Base-by-base conservation (phyloP, 441 rosid species). In the Erysimum pusillum region DNA sequence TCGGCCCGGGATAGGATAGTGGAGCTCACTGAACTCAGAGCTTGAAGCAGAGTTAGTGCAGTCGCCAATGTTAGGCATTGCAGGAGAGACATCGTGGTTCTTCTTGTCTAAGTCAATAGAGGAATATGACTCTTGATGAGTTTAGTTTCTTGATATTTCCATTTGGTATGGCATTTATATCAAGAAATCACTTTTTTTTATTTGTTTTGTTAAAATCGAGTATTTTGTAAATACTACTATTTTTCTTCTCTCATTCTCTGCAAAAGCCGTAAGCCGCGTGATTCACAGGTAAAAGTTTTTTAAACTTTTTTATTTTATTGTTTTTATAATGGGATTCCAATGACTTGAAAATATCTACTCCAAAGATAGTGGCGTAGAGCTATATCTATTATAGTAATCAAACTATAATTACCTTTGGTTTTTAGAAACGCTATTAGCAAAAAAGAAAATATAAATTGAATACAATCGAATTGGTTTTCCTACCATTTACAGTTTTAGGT, bases 1-100 rank as follows among this genome's bases (percentile, higher is more conserved):
- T 93, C 96, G 14, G 80, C 67, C 46, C 76, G 67, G 52, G 79
- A 83, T 2, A 44, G 12, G 15, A 75, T 81, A 80, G 28, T 73
- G 60, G 82, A 63, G 42, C 54, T 73, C 35, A 73, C 76, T 52
- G 12, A 41, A 52, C 25, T 73, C 36, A 56, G 49, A 74, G 71
- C 56, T 20, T 74, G 77, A 64, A 64, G 31, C 7, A 74, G 48
- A 54, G 63, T 6, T 34, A 74, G 39, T 7, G 38, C 45, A 44
- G 57, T 63, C 39, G 25, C 71, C 32, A 54, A 44, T 54, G 56
- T 14, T 63, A 64, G 39, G 25, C 71, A 74, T 34, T 45, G 71
- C 13, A 8, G 10, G 25, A 4, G 71, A 64, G 64, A 42, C 77
- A 74, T 74, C 1, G 9, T 9, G 35, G 34, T 44, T 64, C 46